Evolutionary conservation across 768 basidiomycete species (phyloP), one percentile per base, ranked within the genome.

Genomic region (Trametes punicea): DNA sequence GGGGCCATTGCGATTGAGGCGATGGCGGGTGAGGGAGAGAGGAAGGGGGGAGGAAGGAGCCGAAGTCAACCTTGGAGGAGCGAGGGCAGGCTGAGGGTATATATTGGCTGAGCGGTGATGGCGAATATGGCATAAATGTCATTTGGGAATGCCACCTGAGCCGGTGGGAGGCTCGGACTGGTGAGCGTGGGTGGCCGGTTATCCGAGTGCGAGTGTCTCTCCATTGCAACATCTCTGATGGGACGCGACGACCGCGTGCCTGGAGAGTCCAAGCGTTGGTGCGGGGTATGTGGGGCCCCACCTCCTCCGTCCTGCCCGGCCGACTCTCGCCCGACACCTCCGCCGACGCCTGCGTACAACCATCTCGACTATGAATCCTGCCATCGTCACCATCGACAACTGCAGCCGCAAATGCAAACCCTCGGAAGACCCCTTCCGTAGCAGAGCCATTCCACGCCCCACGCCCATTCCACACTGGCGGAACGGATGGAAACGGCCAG

Each of bases 1-100:
- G 80, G 81, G 25, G 77, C 74, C 79, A 81, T 81, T 40, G 64
- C 27, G 49, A 23, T 0, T 48, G 36, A 27, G 36, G 31, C 33
- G 10, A 36, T 49, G 42, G 44, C 29, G 51, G 36, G 15, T 26
- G 42, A 29, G 39, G 39, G 30, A 44, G 29, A 38, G 38, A 45
- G 48, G 33, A 23, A 30, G 48, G 23, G 46, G 48, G 34, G 41
- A 33, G 30, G 34, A 38, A 42, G 21, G 25, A 39, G 33, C 33
- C 42, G 25, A 46, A 23, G 33, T 34, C 42, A 27, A 27, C 10
- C 25, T 21, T 23, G 25, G 3, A 38, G 29, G 20, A 23, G 29
- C 39, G 27, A 13, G 33, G 25, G 16, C 33, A 36, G 20, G 18
- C 29, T 6, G 15, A 7, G 7, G 27, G 15, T 53, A 53, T 53